Evolutionary conservation across 1,284 basidiomycete species (phyloP).

Genomic region (Malassezia dermatis): DNA sequence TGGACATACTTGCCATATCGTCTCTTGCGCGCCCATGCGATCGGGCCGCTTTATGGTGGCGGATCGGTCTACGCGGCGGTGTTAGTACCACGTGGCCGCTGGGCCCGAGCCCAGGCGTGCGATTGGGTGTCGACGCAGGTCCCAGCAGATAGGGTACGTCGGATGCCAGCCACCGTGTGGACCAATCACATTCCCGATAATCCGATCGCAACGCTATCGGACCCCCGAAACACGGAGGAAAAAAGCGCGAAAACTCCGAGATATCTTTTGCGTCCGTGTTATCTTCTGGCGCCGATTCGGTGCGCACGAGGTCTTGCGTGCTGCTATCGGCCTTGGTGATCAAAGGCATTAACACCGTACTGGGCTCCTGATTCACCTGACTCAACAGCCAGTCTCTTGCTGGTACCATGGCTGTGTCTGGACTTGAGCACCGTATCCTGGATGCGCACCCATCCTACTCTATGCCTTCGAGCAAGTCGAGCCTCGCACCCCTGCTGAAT

Average conservation of each 20-base stretch:
- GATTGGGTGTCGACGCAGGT: background rate
- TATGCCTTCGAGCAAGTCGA: background rate
- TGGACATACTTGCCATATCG: too few relatives aligned
- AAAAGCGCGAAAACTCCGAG: background rate
- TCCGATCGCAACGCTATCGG: background rate
- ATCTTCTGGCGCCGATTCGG: background rate
- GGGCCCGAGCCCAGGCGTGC: background rate
- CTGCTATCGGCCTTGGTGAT: background rate
- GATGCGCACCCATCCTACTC: background rate
- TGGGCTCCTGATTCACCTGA: background rate
- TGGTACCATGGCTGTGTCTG: constrained; percentile 5
- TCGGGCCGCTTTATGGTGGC: background rate
- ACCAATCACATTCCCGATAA: background rate
- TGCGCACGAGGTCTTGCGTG: background rate
- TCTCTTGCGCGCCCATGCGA: too few relatives aligned
- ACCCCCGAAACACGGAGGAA: background rate
- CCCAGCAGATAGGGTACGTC: background rate
- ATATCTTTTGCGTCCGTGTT: background rate
- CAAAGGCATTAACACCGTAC: background rate
- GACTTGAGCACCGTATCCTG: constrained; percentile 1
- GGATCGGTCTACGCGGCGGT: background rate
- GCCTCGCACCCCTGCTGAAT: background rate
- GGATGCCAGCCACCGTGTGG: background rate
- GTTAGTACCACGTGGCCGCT: background rate
- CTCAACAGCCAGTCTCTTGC: background rate